Base-by-base conservation (phyloP, 2,329 filamentous ascomycete genomes). In the Camillea tinctor region DNA sequence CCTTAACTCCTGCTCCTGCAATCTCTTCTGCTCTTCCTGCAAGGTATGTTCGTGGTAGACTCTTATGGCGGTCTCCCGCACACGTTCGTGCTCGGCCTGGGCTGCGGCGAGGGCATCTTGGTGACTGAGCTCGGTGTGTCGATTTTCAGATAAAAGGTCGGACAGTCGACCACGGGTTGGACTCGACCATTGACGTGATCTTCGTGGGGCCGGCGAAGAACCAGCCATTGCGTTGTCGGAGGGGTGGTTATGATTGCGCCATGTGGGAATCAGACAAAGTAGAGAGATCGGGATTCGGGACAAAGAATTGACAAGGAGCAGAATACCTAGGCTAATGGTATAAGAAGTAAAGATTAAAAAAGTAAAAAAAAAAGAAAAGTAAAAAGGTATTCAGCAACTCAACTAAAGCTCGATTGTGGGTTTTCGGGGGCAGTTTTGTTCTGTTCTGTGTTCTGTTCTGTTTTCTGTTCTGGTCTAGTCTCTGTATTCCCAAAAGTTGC, bases 91-190 rank as follows among this genome's bases (percentile, higher is more conserved):
- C 69, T 89, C 84, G 15, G 80, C 80, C 54, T 85, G 85, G 3
- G 88, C 88, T 52, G 84, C 83, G 52, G 84, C 84, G 17, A 94
- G 81, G 15, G 89, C 88, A 66, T 87, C 83, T 60, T 83, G 81
- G 70, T 92, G 88, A 58, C 79, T 80, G 54, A 83, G 78, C 69
- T 88, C 87, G 36, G 83, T 84, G 64, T 90, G 87, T 40, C 84
- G 81, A 30, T 84, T 81, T 55, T 86, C 83, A 49, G 79, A 79
- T 60, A 92, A 87, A 24, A 91, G 82, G 22, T 79, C 82, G 21
- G 86, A 81, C 50, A 86, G 79, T 61, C 84, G 84, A 8, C 76
- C 67, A 55, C 76, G 73, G 21, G 78, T 75, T 8, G 79, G 79
- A 61, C 75, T 81, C 9, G 76, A 75, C 59, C 74, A 72, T 63